These are phyloP conservation scores for Ceratocystis smalleyi DNA, from an alignment of 2,329 filamentous ascomycete species.

Conservation along the genomic window DNA sequence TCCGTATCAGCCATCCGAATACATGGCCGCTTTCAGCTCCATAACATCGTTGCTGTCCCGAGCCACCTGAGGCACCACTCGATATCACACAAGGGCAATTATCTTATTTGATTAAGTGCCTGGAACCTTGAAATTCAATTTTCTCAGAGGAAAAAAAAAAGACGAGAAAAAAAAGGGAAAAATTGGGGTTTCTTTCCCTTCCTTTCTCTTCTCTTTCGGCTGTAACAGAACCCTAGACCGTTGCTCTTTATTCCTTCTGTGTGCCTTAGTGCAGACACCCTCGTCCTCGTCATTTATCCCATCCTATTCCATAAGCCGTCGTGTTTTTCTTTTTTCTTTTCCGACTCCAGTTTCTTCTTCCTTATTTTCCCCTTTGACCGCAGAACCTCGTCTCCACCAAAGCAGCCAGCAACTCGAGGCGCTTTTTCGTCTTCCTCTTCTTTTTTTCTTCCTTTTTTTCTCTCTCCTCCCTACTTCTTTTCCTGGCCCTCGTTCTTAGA, in stretches of 20 bases:
- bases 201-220: not conserved
- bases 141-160: too few relatives aligned
- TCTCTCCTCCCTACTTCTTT: conserved; percentile 33
- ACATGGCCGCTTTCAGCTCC: not conserved
- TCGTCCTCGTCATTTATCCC: conserved; percentile 27
- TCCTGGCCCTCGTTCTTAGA: not conserved
- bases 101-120: not conserved
- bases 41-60: not conserved
- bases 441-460: not conserved
- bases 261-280: conserved; percentile 18
- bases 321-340: not conserved
- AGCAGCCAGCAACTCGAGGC: not conserved
- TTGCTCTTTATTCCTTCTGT: conserved; percentile 2
- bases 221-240: conserved; percentile 20
- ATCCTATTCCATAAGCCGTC: conserved; percentile 18
- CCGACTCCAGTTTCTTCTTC: not conserved
- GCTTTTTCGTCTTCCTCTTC: not conserved
- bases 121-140: not conserved
- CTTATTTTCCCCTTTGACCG: conserved; percentile 21
- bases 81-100: not conserved
- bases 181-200: not conserved
- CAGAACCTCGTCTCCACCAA: conserved; percentile 32
- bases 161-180: not conserved
- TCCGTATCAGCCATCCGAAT: not conserved
- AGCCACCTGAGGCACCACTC: not conserved